These are phyloP conservation scores for Globisporangium cystogenes DNA, from an alignment of 352 stramenopile genomes.

Conservation along the genomic window DNA sequence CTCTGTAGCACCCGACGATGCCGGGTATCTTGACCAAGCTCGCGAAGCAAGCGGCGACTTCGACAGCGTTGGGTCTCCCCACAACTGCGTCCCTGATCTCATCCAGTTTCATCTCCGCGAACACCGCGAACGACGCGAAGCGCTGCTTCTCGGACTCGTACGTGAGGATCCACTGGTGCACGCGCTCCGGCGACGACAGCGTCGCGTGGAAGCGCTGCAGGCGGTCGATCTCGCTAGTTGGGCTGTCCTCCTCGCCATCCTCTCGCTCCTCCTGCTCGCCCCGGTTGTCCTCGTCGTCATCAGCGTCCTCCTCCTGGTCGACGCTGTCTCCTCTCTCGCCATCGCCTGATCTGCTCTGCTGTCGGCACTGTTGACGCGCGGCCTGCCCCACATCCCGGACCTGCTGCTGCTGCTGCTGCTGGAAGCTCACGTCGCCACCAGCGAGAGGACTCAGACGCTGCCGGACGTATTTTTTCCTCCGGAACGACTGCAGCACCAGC, in stretches of 20 bases:
- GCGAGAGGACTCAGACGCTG: slow-evolving; percentile 38
- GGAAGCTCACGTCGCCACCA: slow-evolving; percentile 5
- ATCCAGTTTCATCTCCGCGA: slow-evolving; percentile 74
- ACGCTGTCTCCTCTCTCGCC: background rate
- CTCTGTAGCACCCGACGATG: slow-evolving; percentile 63
- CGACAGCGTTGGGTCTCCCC: slow-evolving; percentile 59
- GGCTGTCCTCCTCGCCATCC: background rate
- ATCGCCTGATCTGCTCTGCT: background rate
- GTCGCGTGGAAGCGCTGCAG: slow-evolving; percentile 37
- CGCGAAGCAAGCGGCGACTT: slow-evolving; percentile 68
- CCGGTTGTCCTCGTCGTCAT: background rate
- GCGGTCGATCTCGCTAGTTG: slow-evolving; percentile 17
- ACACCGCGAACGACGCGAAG: slow-evolving; percentile 74
- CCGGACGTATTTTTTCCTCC: slow-evolving; percentile 43
- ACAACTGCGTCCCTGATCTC: slow-evolving; percentile 59
- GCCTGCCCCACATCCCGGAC: background rate
- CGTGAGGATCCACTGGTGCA: slow-evolving; percentile 57
- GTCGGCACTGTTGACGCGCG: background rate
- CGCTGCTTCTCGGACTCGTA: slow-evolving; percentile 62
- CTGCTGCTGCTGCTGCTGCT: background rate
- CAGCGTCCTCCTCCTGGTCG: background rate
- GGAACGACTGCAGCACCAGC: slow-evolving; percentile 22
- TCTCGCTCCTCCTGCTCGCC: background rate
- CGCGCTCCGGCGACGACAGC: slow-evolving; percentile 32
- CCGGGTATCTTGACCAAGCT: slow-evolving; percentile 77